phyloP scores from a whole-genome alignment of 495 filamentous ascomycete genomes.

The Schizothecium vesticola region DNA sequence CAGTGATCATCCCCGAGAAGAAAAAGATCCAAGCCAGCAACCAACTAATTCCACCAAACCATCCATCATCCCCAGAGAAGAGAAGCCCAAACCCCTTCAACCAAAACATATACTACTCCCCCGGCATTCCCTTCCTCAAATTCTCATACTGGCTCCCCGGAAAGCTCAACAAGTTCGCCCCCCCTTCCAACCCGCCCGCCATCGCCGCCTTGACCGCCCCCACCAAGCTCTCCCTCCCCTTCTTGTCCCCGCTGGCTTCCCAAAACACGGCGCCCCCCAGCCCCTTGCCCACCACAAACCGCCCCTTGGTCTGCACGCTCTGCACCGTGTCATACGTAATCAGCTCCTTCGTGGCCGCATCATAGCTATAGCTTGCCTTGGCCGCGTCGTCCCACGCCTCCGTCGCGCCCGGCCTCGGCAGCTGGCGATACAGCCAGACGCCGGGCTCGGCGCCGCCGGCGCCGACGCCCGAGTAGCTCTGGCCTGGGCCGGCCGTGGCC shows the following conservation, averaged over 20 bases:
- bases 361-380: slow-evolving; percentile 67
- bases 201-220: slow-evolving; percentile 51
- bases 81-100: background rate
- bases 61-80: background rate
- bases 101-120: background rate
- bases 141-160: slow-evolving; percentile 71
- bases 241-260: slow-evolving; percentile 74
- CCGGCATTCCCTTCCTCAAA: slow-evolving; percentile 47
- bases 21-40: too few relatives aligned
- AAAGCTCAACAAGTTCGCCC: slow-evolving; percentile 57
- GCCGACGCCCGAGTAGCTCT: slow-evolving; percentile 62
- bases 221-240: slow-evolving; percentile 56
- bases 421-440: slow-evolving; percentile 71
- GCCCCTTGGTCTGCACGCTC: slow-evolving; percentile 56
- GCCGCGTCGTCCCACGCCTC: slow-evolving; percentile 46
- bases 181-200: slow-evolving; percentile 47
- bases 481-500: slow-evolving; percentile 64
- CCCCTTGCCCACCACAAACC: slow-evolving; percentile 56
- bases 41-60: background rate
- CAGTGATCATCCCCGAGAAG: too few relatives aligned
- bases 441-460: slow-evolving; percentile 65
- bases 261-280: slow-evolving; percentile 88
- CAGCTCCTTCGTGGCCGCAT: slow-evolving; percentile 51
- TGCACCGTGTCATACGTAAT: slow-evolving; percentile 70
- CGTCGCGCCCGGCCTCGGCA: slow-evolving; percentile 44